Evolutionary conservation across 1,139 yeast species (phyloP), one percentile per base, ranked within the genome.

Genomic region (Taphrina communis): DNA sequence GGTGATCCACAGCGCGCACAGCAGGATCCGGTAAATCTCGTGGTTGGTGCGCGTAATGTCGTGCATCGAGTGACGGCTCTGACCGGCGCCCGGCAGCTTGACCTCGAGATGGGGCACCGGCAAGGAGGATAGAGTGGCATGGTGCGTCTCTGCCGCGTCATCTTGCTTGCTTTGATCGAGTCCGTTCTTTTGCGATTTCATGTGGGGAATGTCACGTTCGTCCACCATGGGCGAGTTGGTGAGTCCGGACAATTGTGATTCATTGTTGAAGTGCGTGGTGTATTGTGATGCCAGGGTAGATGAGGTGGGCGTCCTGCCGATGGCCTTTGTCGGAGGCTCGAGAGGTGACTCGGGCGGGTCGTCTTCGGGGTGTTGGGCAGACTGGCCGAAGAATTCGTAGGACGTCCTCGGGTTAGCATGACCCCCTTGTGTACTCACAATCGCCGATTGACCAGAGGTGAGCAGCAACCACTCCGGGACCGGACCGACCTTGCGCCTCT

Each of bases 71-170:
- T 41, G 39, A 44, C 42, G 42, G 11, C 38, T 36, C n/a, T 52
- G 38, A n/a, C 19, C 19, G 11, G 42, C 41, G 17, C 31, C 59
- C 7, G 19, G 42, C 44, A 41, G 36, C 8, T 17, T 31, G 2
- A 62, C 53, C 11, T 41, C 36, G n/a, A 63, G 46, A 41, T 63
- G 60, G 4, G 67, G 67, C 42, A 55, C 56, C 6, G 67, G 67
- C 6, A 21, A 12, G 7, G 67, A 31, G 19, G 46, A 36, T 36
- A 63, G 61, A 8, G 52, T 50, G 12, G 67, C 38, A 11, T 21
- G 8, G 12, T 9, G 53, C 35, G 12, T 8, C n/a, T 50, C 53
- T n/a, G 44, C 63, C 31, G 19, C 38, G 57, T 39, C 17, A 31
- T 48, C 25, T 9, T 7, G 9, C 21, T 46, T 17, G 7, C 39